These are phyloP conservation scores for Hypoxylon sp. DNA, from an alignment of 2,329 filamentous ascomycete species.

Conservation along the genomic window DNA sequence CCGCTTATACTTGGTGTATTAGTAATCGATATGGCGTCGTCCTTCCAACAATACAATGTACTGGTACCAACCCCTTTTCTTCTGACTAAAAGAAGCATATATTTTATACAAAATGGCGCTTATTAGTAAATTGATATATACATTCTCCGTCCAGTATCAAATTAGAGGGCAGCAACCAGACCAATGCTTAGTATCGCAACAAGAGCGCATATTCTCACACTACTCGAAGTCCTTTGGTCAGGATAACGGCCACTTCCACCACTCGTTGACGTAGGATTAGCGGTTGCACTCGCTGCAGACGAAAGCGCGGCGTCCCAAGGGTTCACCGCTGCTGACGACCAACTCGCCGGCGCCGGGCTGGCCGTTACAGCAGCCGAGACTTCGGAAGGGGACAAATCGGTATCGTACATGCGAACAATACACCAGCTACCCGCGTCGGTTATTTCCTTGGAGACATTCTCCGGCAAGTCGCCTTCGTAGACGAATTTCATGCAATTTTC, in stretches of 20 bases:
- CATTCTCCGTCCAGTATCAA: too few relatives aligned
- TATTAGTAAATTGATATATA: too few relatives aligned
- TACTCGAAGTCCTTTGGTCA: background rate
- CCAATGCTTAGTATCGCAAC: conserved; percentile 18
- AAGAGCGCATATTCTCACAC: conserved; percentile 26
- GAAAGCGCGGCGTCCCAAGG: conserved; percentile 22
- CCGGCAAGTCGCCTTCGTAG: conserved; percentile 38
- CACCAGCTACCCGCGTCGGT: conserved; percentile 30
- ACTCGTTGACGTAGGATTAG: conserved; percentile 20
- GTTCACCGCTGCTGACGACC: conserved; percentile 33
- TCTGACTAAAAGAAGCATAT: too few relatives aligned
- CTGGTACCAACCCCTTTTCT: too few relatives aligned
- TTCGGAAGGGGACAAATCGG: conserved; percentile 18
- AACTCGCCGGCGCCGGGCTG: conserved; percentile 37
- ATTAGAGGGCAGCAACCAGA: conserved; percentile 25
- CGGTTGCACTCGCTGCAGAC: conserved; percentile 18
- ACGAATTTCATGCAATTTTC: conserved; percentile 37
- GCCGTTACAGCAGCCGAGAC: conserved; percentile 30
- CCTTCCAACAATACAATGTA: too few relatives aligned
- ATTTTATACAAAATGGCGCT: too few relatives aligned
- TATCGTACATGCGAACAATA: conserved; percentile 37
- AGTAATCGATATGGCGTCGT: too few relatives aligned
- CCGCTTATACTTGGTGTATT: too few relatives aligned
- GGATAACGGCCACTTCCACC: conserved; percentile 5
- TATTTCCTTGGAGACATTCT: conserved; percentile 31